A percentile compares a stretch with the other conserved stretches of the same genome.
phyloP scores from a whole-genome alignment of 2,329 filamentous ascomycete species.

The Whalleya microplaca region DNA sequence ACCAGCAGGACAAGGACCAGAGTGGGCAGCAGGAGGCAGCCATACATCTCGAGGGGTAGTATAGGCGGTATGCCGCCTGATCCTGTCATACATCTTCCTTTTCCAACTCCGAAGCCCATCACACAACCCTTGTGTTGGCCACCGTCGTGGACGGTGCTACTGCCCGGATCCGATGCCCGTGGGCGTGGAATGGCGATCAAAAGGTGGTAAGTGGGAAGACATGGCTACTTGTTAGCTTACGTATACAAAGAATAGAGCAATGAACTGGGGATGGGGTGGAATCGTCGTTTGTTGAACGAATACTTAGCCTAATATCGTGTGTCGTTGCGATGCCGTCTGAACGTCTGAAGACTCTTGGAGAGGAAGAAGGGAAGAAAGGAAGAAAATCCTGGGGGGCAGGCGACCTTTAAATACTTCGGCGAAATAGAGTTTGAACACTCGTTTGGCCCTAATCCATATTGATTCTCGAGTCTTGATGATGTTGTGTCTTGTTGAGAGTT shows the following conservation, averaged over 20 bases:
- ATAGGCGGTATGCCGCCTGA: background rate
- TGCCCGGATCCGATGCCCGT: background rate
- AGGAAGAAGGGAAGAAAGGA: background rate
- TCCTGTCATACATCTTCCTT: background rate
- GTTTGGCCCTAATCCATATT: background rate
- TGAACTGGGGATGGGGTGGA: background rate
- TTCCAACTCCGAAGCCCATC: background rate
- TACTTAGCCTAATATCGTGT: background rate
- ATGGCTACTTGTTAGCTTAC: background rate
- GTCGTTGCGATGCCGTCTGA: background rate
- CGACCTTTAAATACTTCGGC: background rate
- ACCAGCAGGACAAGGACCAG: background rate
- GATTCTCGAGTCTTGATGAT: background rate
- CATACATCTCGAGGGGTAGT: background rate
- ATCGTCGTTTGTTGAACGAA: background rate
- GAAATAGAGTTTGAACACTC: background rate
- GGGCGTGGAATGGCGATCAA: background rate
- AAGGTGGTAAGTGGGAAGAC: background rate
- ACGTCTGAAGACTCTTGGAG: background rate
- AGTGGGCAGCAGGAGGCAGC: too few species aligned
- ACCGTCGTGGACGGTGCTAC: background rate
- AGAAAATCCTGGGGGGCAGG: background rate
- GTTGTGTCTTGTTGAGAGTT: too few species aligned
- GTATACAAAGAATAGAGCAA: background rate
- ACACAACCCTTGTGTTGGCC: background rate